Percentiles rank a stretch among this genome's conserved stretches.
These are phyloP conservation scores for Xylariales sp. DNA, from an alignment of 2,329 filamentous ascomycete genomes.

Conservation along the genomic window DNA sequence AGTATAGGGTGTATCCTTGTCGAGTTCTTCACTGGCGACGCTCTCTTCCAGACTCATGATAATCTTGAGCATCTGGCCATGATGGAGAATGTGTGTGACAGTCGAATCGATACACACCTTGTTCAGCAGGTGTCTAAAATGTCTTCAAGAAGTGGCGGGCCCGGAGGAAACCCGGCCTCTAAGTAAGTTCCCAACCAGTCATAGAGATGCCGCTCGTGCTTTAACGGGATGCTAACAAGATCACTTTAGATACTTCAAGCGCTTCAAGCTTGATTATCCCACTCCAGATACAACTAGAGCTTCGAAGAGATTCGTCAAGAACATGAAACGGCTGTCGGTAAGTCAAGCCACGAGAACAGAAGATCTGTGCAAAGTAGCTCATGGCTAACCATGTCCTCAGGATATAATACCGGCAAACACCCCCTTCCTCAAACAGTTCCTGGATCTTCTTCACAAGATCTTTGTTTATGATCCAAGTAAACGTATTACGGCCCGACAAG, in stretches of 20 bases:
- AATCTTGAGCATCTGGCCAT: conserved; percentile 71
- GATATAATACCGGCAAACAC: conserved; percentile 60
- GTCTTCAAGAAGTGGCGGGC: conserved; percentile 50
- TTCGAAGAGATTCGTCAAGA: conserved; percentile 63
- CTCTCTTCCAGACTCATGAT: conserved; percentile 68
- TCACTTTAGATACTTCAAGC: conserved; percentile 58
- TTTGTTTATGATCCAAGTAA: conserved; percentile 64
- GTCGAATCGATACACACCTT: conserved; percentile 53
- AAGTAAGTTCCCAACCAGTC: too few species aligned
- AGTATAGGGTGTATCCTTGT: conserved; percentile 70
- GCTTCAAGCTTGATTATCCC: conserved; percentile 61
- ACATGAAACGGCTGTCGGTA: conserved; percentile 66
- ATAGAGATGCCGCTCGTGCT: too few species aligned
- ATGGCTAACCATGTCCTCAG: conserved; percentile 32
- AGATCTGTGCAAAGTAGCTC: background rate
- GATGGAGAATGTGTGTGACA: conserved; percentile 66
- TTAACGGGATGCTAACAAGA: too few species aligned
- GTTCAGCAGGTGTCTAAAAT: conserved; percentile 55
- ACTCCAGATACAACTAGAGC: conserved; percentile 59
- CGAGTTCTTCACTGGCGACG: conserved; percentile 68
- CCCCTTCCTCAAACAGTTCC: conserved; percentile 56
- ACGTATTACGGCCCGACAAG: conserved; percentile 63
- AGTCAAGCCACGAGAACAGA: conserved; percentile 18
- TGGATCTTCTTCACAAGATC: conserved; percentile 61
- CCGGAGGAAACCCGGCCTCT: conserved; percentile 55